Evolutionary conservation across 345 rosid species (phyloP), one percentile per base, ranked within the genome.

Genomic region (Aquilaria yunnanensis): DNA sequence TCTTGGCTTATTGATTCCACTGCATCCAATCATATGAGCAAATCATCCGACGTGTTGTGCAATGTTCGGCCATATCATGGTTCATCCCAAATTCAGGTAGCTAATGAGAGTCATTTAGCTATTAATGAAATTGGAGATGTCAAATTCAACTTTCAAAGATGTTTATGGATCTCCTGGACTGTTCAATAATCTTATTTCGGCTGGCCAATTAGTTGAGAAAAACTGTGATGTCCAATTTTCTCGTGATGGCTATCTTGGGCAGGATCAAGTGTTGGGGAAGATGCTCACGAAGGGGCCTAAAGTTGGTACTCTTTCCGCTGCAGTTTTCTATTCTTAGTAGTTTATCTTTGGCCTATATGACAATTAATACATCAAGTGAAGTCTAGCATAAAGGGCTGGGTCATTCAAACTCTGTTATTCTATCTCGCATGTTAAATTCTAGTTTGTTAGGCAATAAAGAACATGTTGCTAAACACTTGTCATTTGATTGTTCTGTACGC

Each of bases 261-360:
- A 69, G 32, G 73, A 63, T 63, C 59, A 41, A 2, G 54, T 37
- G 59, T 57, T 11, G 0, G 54, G 63, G 53, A 56, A 63, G 67
- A 12, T 49, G 16, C 9, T 63, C 0, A 7, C 57, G 11, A 61
- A 62, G 14, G 56, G 71, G 13, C 66, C 32, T 68, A 60, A 55
- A 68, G 53, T n/a, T 4, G 54, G 43, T 4, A 5, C 43, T 37
- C 7, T 37, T 37, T 37, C 43, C 43, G 4, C 43, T 37, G 4
- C 43, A 37, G 43, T 37, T 37, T 37, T 37, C 43, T 8, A 37
- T 37, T 37, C 43, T 8, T 37, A 49, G 2, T 0, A 43, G 0
- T 0, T 0, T 60, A 10, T 45, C 60, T 45, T 60, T 54, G 0
- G 47, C 12, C 31, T 47, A n/a, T 47, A 0, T 4, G 12, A 2